Conservation (phyloP, 2,329 filamentous ascomycete genomes). For the Stagonosporopsis rhizophila region DNA sequence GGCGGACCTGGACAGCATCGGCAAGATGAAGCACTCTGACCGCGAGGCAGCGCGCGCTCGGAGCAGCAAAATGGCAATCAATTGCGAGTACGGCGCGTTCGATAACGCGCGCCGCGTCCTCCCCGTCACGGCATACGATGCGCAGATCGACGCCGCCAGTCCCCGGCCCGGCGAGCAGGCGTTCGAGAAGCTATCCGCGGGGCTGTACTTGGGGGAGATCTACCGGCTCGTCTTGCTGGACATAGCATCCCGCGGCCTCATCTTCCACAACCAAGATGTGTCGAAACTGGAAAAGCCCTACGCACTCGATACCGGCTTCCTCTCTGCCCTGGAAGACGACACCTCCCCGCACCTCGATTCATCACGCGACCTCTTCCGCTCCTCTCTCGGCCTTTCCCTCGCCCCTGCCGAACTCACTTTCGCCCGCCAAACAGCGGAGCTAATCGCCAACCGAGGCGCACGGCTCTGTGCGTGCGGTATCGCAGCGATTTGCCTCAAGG, state of each 20-base stretch:
- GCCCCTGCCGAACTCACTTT: slow-evolving; percentile 37
- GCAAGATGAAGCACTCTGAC: slow-evolving; percentile 65
- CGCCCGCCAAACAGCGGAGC: slow-evolving; percentile 39
- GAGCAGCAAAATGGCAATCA: slow-evolving; percentile 75
- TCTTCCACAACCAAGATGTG: slow-evolving; percentile 83
- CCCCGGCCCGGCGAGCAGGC: slow-evolving; percentile 55
- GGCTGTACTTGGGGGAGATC: slow-evolving; percentile 56
- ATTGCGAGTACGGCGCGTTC: slow-evolving; percentile 97
- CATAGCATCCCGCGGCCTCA: slow-evolving; percentile 71
- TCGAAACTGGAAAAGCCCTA: slow-evolving; percentile 79
- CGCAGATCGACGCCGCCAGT: slow-evolving; percentile 53
- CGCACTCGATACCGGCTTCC: slow-evolving; percentile 85
- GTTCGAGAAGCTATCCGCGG: slow-evolving; percentile 57
- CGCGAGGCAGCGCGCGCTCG: slow-evolving; percentile 1
- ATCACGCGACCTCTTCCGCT: slow-evolving; percentile 31
- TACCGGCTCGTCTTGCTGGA: slow-evolving; percentile 55
- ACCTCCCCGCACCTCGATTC: slow-evolving; percentile 25
- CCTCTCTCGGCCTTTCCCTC: slow-evolving; percentile 30
- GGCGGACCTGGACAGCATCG: slow-evolving; percentile 81
- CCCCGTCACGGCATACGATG: slow-evolving; percentile 74
- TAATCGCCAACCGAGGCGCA: slow-evolving; percentile 46
- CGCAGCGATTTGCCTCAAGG: slow-evolving; percentile 47
- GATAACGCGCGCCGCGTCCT: slow-evolving; percentile 92
- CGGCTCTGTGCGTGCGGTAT: slow-evolving; percentile 50
- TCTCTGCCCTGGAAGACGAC: slow-evolving; percentile 81